These are phyloP conservation scores for Zychaea mexicana DNA, from an alignment of 371 early-diverging fungal species.

Conservation along the genomic window DNA sequence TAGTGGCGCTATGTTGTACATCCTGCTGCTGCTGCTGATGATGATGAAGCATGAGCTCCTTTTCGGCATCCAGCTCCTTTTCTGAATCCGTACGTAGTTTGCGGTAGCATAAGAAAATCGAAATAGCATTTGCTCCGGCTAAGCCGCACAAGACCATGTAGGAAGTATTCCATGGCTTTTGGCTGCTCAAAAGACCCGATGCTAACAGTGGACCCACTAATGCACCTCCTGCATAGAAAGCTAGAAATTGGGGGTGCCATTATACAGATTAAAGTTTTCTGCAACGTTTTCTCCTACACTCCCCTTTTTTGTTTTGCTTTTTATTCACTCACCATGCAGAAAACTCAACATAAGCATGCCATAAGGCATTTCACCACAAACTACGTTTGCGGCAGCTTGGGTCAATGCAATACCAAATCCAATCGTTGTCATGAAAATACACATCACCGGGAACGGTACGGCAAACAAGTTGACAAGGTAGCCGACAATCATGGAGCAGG, in stretches of 20 bases:
- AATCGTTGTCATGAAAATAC: conserved; percentile 19
- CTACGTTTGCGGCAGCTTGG: conserved; percentile 25
- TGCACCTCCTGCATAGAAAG: conserved; percentile 28
- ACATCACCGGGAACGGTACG: conserved; percentile 24
- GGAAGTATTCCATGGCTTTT: conserved; percentile 23
- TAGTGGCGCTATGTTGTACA: neutral
- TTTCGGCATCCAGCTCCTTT: conserved; percentile 13
- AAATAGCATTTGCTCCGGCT: conserved; percentile 13
- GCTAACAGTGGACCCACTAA: conserved; percentile 26
- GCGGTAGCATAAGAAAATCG: conserved; percentile 10
- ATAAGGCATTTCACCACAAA: conserved; percentile 22
- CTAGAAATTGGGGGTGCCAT: no score
- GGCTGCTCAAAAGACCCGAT: conserved; percentile 11
- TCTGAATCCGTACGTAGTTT: conserved; percentile 14
- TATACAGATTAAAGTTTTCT: neutral
- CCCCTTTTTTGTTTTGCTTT: no score
- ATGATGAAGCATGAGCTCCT: neutral
- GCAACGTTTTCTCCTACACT: neutral
- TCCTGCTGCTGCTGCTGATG: neutral
- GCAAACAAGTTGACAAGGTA: conserved; percentile 16
- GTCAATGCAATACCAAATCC: conserved; percentile 24
- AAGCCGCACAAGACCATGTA: conserved; percentile 21
- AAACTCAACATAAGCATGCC: conserved; percentile 23
- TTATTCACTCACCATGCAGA: conserved; percentile 34
- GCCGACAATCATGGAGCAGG: conserved; percentile 14